Base-by-base conservation (phyloP, 2,329 filamentous ascomycete species). In the Scedosporium minutisporum region DNA sequence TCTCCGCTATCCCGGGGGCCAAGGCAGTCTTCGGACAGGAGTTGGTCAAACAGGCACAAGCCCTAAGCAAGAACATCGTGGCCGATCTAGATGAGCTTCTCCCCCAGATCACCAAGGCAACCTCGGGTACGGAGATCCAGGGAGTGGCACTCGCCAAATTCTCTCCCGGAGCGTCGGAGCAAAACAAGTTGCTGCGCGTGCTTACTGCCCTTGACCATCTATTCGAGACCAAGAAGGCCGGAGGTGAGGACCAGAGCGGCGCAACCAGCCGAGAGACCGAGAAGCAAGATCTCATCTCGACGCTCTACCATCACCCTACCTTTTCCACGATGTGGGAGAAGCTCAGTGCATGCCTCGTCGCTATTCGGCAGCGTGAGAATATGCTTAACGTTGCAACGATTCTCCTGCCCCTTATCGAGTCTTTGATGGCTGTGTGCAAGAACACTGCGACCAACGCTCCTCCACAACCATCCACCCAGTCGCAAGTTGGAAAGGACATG, bases 341-440 rank as follows among this genome's bases (percentile, higher is more conserved):
- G 75, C 80, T 99, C 57, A 96, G 95, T 72, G 87, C 89, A 44
- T 97, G 93, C 72, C 81, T 99, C 62, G 87, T 85, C 63, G 89
- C 91, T 7, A 97, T 99, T 68, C 89, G 91, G 60, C 86, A 96
- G 74, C 90, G 93, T 63, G 93, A 96, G 72, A 96, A 91, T 72
- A 95, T 97, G 87, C 86, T 97, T 71, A 97, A 96, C 70, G 93
- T 99, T 63, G 96, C 95, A 33, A 97, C 93, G 0, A 97, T 97
- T 66, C 82, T 99, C 27, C 80, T 97, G 42, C 95, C 95, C 33
- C 80, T 99, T 33, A 97, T 99, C 65, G 95, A 99, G 75, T 91
- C 93, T 5, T 80, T 99, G 65, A 99, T 99, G 95, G 95, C 99
- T 61, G 93, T 99, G 29, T 99, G 96, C 83, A 99, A 97, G 80